Evolutionary conservation across 2,329 filamentous ascomycete genomes (phyloP), one percentile per base, ranked within the genome.

Genomic region (Myriosclerotinia curreyana): DNA sequence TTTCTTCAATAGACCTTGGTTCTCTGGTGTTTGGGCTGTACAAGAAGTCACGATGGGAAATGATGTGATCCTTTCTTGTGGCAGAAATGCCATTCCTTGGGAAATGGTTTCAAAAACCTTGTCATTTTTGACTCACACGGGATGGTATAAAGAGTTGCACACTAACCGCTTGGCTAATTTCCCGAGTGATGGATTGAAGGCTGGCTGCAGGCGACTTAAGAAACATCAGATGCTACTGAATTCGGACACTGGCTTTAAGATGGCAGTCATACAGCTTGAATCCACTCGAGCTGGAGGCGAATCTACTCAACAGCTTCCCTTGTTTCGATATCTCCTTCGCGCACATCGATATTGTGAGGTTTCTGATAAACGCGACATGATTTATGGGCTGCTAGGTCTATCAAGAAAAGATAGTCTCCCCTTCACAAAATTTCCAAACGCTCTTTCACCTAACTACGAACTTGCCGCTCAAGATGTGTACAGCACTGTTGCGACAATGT

Each of bases 1-100:
- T 20, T 62, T 62, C n/a, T 62, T 62, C 15, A 54, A 62, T 31
- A 53, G 49, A 38, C 50, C 49, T n/a, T 62, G 60, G 50, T 62
- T 62, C 14, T 55, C 49, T 1, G 60, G 51, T 25, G 17, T 55
- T 17, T 62, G 60, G 50, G 49, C 60, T 46, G 11, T 62, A 28
- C 60, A 62, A 25, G 60, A 62, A 11, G 40, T 55, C 8, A 34
- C 50, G 6, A 46, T 56, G 7, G 49, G 60, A 34, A 55, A 34
- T 55, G 1, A 38, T 48, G 20, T 62, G 6, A 46, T 54, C 7
- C 31, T 62, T 62, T 31, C 40, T 31, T 62, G 60, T 15, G 50
- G 50, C 20, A 40, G 46, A 9, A 36, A 25, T 14, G 7, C n/a
- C 9, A 31, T 62, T 28, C 50, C 60, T 36, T 62, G 60, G 60